Base-by-base conservation (phyloP, 805 yeast genomes). In the Candida ascalaphidarum region DNA sequence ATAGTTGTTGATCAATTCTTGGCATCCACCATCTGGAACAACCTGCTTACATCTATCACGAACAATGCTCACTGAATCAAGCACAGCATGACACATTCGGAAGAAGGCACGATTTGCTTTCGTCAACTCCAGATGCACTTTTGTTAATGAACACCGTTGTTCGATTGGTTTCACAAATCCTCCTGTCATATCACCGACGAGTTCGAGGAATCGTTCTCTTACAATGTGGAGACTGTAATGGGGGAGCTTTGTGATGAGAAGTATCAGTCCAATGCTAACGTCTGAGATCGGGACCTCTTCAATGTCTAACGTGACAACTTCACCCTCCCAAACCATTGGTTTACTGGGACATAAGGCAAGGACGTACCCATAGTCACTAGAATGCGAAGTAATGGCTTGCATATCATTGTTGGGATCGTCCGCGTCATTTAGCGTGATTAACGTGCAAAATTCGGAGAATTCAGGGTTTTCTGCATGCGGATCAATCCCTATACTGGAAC, bases 251-350 rank as follows among this genome's bases (percentile, higher is more conserved):
- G 83, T 67, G 1, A 84, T 69, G 29, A 84, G 52, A 17, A 83
- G 47, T 39, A 81, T 66, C 31, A 77, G 74, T 3, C 94, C 92
- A 8, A 71, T 73, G 34, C 67, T 70, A n/a, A 81, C 58, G 31
- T 76, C 78, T 14, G 73, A 61, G 3, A 68, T 54, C 1, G 77
- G 71, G 3, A 69, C 56, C 3, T 53, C 45, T 8, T 58, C 65
- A 10, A 73, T 50, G 10, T 65, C 62, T 5, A 82, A 49, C 23
- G 75, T 69, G 21, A 77, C 66, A 37, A 81, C 76, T 11, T 72
- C 67, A 4, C 96, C 96, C 35, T 81, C 86, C 97, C 97, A 89
- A 27, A 82, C 74, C 53, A 88, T 69, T 0, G 96, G 94, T 43
- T 83, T 83, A 3, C 78, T 68, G 1, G 95, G 86, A 42, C 83